Evolutionary conservation across 805 yeast species (phyloP), one percentile per base, ranked within the genome.

Genomic region (Ogataea wickerhamii): DNA sequence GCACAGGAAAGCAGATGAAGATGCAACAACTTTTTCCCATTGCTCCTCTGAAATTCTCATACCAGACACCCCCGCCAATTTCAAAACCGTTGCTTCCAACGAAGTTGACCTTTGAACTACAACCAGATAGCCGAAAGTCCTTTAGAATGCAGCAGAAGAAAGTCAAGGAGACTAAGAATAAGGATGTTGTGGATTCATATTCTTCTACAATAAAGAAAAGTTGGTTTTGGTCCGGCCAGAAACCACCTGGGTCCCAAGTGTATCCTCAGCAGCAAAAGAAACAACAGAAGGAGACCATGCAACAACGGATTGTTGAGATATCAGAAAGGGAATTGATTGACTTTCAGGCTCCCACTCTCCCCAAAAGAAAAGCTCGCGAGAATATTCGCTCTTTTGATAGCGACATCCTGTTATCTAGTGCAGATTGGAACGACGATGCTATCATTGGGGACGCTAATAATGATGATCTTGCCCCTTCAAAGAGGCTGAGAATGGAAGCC

Each of bases 351-450:
- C 43, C 38, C 14, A 20, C 20, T 4, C 41, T 44, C 16, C 36
- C 40, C 12, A 27, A n/a, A 3, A 51, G 47, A 43, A 45, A 34
- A 30, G 49, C 32, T 20, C 53, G 44, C 37, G 51, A 47, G 28
- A 46, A 55, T 16, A 66, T 74, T 35, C 54, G 60, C 0, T 65
- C 62, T 3, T 76, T 61, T 45, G 61, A 75, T 22, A 76, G 74
- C 28, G 84, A 80, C 42, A 53, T 82, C 35, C 64, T 82, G 2
- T 62, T 85, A 17, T 81, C 89, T 0, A 71, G 88, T 0, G 82
- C 84, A 13, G 87, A 82, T 41, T 86, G 95, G 95, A 78, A 84
- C 47, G 85, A 80, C 50, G 79, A 77, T 19, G 66, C 62, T 8
- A 77, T 82, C 17, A 66, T 82, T 12, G 76, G 76, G 30, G 79